Base-by-base conservation (phyloP, 23 red algal species). In the Cyanidiococcus yangmingshanensis region DNA sequence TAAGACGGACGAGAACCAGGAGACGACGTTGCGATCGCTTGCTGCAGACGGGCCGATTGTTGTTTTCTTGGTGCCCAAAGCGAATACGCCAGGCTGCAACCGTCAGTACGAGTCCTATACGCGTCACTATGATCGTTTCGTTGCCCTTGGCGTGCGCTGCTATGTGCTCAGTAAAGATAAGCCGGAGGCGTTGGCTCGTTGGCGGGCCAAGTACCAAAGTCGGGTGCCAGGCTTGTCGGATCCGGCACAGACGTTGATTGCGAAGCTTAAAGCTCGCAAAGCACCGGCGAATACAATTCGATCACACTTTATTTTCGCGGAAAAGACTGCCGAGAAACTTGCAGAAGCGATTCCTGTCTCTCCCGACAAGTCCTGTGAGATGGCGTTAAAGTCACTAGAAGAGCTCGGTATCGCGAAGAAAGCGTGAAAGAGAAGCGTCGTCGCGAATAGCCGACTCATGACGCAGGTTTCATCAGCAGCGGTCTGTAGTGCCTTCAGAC, bases 31-130 rank as follows among this genome's bases (percentile, higher is more conserved):
- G 7, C 63, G 63, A 12, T 3, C 15, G 27, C 63, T 71, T 7
- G 21, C n/a, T 71, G 63, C 63, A 25, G 27, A 7, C 27, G 63
- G 63, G 63, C 63, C 63, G 16, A 35, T 71, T 7, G 63, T 71
- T 12, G 63, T 71, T 25, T 71, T 71, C 27, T 29, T 71, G 12
- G 63, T 71, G 12, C 63, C 63, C 63, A 71, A 71, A 35, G 63
- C 63, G 63, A 71, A 71, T 29, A 71, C 63, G 32, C 63, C 63
- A 17, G 63, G 63, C 21, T 71, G 63, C 63, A 71, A 71, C 63
- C 7, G 63, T 12, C 63, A 71, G 63, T 71, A 71, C 63, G 63
- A 35, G n/a, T 71, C 63, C 16, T 71, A 32, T 29, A 71, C 63
- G 7, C n/a, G 32, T 7, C 7, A 35, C 32, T 71, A 71, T 29